Evolutionary conservation across 2,329 filamentous ascomycete genomes (phyloP), one percentile per base, ranked within the genome.

Genomic region (Phaeosphaeriaceae sp.): DNA sequence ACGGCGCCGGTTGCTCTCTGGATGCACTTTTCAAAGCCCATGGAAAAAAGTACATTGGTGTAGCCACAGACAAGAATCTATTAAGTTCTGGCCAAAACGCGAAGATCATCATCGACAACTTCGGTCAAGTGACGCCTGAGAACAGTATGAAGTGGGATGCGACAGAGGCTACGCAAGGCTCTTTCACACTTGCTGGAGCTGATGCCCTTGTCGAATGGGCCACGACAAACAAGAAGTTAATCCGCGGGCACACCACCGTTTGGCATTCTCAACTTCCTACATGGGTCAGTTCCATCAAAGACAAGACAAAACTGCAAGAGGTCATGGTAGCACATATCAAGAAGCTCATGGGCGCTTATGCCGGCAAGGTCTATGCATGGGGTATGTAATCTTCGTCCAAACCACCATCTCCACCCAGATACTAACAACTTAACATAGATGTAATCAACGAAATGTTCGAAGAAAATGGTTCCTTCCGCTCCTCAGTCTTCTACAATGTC

Each of bases 131-230:
- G 17, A 87, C 86, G 0, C 80, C 82, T 1, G 87, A 89, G 76
- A 88, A 89, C 77, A 56, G 78, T 65, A 86, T 87, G 81, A 88
- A 89, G 73, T 89, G 85, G 85, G 83, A 87, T 58, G 74, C 80
- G 28, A 77, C 77, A 15, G 76, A 87, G 68, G 63, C 66, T 46
- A 65, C 66, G 21, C 74, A 76, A 51, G 79, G 78, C 50, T 64
- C 58, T 1, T 89, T 85, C 78, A 83, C 74, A 55, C 86, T 85
- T 60, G 67, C 60, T 13, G 72, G 71, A n/a, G 79, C 83, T 7
- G 84, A 87, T 68, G 77, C 77, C 62, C 76, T 87, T n/a, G 83
- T 87, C 50, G 71, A 83, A 68, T 87, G 77, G 70, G 85, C 84
- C 7, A 64, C 64, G 1, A 57, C 67, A 40, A 85, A 87, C 70